A percentile compares a stretch with the other conserved stretches of the same genome.
Conservation (phyloP, 371 early-diverging fungal genomes). For the Mortierella sp. region DNA sequence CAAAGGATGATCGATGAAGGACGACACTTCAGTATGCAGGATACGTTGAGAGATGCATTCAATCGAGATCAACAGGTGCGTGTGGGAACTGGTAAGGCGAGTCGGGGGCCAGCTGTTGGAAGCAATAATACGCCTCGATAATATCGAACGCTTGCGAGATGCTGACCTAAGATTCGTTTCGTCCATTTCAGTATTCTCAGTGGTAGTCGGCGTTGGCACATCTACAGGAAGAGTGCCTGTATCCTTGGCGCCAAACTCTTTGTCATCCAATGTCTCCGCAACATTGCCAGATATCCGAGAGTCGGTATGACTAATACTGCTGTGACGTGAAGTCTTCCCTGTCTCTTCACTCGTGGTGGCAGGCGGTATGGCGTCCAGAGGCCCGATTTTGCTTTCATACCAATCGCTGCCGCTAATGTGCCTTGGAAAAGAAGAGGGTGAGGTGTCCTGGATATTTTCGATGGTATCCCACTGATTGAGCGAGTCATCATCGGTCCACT, state of each 20-base stretch:
- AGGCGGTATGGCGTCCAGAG: slow-evolving; percentile 23
- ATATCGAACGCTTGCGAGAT: slow-evolving; percentile 43
- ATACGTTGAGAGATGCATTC: slow-evolving; percentile 54
- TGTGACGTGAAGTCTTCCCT: slow-evolving; percentile 28
- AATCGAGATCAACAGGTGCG: slow-evolving; percentile 42
- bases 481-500: slow-evolving; percentile 27
- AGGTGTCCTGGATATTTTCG: slow-evolving; percentile 4
- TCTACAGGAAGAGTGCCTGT: slow-evolving; percentile 14
- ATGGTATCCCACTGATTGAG: slow-evolving; percentile 15
- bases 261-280: neutral
- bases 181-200: slow-evolving; percentile 2
- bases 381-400: slow-evolving; percentile 43
- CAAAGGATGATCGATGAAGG: slow-evolving; percentile 37
- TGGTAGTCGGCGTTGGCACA: slow-evolving; percentile 8
- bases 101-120: slow-evolving; percentile 55
- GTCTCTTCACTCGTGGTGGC: neutral
- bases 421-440: slow-evolving; percentile 3
- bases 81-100: slow-evolving; percentile 48
- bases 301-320: slow-evolving; percentile 23
- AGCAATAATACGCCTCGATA: slow-evolving; percentile 48
- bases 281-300: neutral
- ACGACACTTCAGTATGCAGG: slow-evolving; percentile 35
- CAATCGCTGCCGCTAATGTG: slow-evolving; percentile 6
- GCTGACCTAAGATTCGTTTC: slow-evolving; percentile 10
- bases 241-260: neutral